Evolutionary conservation across 768 basidiomycete species (phyloP).

Genomic region (Boletus fagicola): DNA sequence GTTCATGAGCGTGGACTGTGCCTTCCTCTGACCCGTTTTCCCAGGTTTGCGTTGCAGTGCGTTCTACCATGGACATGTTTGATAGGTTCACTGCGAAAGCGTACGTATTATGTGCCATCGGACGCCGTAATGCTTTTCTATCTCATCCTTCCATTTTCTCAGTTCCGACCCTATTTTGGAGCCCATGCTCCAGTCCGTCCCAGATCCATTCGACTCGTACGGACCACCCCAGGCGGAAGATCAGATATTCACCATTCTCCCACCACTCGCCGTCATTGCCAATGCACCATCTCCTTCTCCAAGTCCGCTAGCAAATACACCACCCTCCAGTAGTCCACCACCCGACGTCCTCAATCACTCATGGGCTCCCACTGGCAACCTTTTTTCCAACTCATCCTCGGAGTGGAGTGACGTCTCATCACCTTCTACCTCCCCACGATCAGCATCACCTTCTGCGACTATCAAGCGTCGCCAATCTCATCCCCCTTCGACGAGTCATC

Average conservation of each 20-base stretch:
- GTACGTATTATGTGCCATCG: constrained; percentile 44
- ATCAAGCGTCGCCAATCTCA: constrained; percentile 51
- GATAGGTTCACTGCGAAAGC: constrained; percentile 84
- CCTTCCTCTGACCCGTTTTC: constrained; percentile 15
- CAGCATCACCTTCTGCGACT: constrained; percentile 47
- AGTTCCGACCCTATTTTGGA: constrained; percentile 89
- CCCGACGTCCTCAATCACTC: constrained; percentile 37
- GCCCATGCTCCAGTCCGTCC: constrained; percentile 84
- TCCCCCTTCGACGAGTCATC: constrained; percentile 40
- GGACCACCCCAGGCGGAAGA: constrained; percentile 85
- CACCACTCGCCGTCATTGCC: constrained; percentile 78
- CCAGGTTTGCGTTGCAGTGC: constrained; percentile 77
- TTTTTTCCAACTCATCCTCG: constrained; percentile 50
- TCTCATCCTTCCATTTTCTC: constrained; percentile 14
- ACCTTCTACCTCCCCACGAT: constrained; percentile 45
- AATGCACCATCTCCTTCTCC: constrained; percentile 58
- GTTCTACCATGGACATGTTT: constrained; percentile 90
- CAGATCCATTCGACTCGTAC: constrained; percentile 92
- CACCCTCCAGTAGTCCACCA: constrained; percentile 36
- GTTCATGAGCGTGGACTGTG: background rate
- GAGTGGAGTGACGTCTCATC: constrained; percentile 54
- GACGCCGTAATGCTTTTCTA: constrained; percentile 5
- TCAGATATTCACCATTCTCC: constrained; percentile 90
- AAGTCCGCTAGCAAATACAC: constrained; percentile 53
- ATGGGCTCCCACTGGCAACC: constrained; percentile 51